A percentile compares a stretch with the other conserved stretches of the same genome.
Conservation (phyloP, 495 filamentous ascomycete genomes). For the Neurospora cerealis region DNA sequence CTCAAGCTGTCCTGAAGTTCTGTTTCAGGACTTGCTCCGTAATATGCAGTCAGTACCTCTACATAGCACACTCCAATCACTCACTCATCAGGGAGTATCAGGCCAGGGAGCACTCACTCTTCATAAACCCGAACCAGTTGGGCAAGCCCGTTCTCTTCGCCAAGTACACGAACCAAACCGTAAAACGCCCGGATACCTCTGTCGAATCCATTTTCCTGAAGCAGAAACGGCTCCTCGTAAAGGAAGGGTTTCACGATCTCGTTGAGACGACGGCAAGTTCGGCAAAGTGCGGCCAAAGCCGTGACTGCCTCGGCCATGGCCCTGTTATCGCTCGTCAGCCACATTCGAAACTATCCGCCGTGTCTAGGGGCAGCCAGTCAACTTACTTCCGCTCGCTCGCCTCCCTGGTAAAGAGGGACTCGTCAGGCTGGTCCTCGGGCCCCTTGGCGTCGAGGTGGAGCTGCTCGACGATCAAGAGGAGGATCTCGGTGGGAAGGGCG, state of each 20-base stretch:
- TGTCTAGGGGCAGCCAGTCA: neutral
- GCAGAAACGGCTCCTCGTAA: neutral
- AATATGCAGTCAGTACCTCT: neutral
- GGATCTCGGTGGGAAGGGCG: neutral
- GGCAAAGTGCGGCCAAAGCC: neutral
- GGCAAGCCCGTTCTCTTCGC: neutral
- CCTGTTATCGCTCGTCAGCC: neutral
- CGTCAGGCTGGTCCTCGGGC: neutral
- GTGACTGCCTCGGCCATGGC: neutral
- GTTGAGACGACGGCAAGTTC: neutral
- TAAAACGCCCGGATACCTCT: neutral
- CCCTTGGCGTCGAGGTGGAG: neutral
- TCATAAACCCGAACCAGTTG: neutral
- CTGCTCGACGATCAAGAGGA: neutral
- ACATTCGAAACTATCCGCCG: neutral
- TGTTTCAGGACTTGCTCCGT: neutral
- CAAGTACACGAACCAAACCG: neutral
- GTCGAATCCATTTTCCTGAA: neutral
- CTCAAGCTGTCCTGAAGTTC: neutral
- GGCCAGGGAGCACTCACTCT: neutral
- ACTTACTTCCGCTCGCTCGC: neutral
- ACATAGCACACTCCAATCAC: neutral
- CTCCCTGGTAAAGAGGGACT: neutral
- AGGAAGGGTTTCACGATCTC: neutral
- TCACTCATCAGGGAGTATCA: neutral